A percentile compares a stretch with the other conserved stretches of the same genome.
Conservation (phyloP, 805 yeast species). For the Priceomyces carsonii region DNA sequence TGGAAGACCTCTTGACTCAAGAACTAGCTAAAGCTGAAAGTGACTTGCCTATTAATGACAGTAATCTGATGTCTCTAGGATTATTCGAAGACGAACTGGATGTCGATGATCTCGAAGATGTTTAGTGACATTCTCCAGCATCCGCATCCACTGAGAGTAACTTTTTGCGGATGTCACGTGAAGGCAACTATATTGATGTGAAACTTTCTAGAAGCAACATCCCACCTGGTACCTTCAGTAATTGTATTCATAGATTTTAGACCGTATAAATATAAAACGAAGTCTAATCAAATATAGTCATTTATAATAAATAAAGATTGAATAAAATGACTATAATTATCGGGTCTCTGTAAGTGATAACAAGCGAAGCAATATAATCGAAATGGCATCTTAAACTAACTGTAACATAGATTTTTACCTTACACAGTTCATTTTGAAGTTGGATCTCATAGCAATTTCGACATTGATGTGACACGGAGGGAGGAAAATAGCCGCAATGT, state of each 20-base stretch:
- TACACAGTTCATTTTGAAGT: slow-evolving; percentile 71
- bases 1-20: slow-evolving; percentile 4
- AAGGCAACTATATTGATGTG: slow-evolving; percentile 1
- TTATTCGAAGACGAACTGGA: too few species aligned
- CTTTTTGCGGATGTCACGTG: background rate
- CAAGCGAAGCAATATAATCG: background rate
- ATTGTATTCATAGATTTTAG: too few species aligned
- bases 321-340: slow-evolving; percentile 61
- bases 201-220: background rate
- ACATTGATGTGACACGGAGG: slow-evolving; percentile 6
- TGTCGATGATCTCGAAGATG: slow-evolving; percentile 5
- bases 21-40: slow-evolving; percentile 1
- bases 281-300: too few species aligned
- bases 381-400: slow-evolving; percentile 15
- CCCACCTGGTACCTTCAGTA: too few species aligned
- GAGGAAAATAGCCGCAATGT: slow-evolving; percentile 1
- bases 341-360: slow-evolving; percentile 60
- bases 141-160: too few species aligned
- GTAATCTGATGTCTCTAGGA: too few species aligned
- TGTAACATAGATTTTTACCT: slow-evolving; percentile 61
- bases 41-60: background rate
- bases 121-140: too few species aligned
- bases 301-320: too few species aligned
- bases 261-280: too few species aligned
- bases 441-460: slow-evolving; percentile 15